phyloP scores from a whole-genome alignment of 495 filamentous ascomycete species.

The Penicillium robsamsonii region DNA sequence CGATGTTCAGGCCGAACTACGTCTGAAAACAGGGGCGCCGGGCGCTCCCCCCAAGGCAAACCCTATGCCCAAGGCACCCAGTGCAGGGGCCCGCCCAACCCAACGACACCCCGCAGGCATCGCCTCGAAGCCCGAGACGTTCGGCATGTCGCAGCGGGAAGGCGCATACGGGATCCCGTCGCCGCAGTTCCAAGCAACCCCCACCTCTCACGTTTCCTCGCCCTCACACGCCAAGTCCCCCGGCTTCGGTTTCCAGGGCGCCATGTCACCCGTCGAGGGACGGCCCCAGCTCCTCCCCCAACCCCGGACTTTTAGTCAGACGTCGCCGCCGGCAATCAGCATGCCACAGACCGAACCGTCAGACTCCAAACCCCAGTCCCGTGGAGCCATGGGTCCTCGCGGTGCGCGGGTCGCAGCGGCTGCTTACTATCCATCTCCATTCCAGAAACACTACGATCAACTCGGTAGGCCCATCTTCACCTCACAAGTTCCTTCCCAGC shows the following conservation, averaged over 20 bases:
- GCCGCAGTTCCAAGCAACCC: constrained; percentile 71
- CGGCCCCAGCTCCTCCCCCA: constrained; percentile 51
- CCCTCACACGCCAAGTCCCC: constrained; percentile 71
- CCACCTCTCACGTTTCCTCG: constrained; percentile 78
- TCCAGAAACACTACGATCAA: constrained; percentile 94
- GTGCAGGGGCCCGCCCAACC: constrained; percentile 41
- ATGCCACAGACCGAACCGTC: constrained; percentile 41
- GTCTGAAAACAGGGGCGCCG: constrained; percentile 75
- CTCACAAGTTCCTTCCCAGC: not conserved
- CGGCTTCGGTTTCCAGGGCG: constrained; percentile 64
- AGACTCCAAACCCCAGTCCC: constrained; percentile 34
- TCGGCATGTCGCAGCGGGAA: constrained; percentile 53
- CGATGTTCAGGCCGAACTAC: constrained; percentile 94
- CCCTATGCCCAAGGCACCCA: constrained; percentile 45
- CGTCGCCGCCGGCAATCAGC: constrained; percentile 41
- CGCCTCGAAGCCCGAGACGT: constrained; percentile 67
- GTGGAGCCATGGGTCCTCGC: constrained; percentile 28
- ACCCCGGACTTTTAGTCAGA: constrained; percentile 40
- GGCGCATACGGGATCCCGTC: constrained; percentile 48
- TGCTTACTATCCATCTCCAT: constrained; percentile 78
- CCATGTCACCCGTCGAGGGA: constrained; percentile 63
- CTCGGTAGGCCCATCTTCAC: constrained; percentile 71
- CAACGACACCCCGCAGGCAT: constrained; percentile 68
- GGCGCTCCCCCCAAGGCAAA: constrained; percentile 61
- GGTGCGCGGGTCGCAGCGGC: constrained; percentile 38